A percentile compares a stretch with the other conserved stretches of the same genome.
Conservation (phyloP, 495 filamentous ascomycete genomes). For the Penicillium paradoxum region DNA sequence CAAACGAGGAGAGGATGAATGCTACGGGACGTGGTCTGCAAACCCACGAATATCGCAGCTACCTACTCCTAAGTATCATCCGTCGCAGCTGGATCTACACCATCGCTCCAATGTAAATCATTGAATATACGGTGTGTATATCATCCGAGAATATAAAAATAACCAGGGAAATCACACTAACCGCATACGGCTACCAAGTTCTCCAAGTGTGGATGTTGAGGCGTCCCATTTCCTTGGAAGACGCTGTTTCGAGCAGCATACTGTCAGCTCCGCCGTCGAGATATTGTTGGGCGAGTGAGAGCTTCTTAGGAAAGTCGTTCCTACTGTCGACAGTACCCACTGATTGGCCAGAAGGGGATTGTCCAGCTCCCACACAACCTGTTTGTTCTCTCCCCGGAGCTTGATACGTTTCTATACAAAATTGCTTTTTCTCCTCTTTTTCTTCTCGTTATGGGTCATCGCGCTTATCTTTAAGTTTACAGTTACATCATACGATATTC, state of each 20-base stretch:
- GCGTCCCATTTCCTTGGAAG: background rate
- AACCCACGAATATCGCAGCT: background rate
- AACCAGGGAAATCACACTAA: too few species aligned
- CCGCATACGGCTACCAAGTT: background rate
- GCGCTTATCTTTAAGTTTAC: too few species aligned
- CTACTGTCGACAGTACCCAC: background rate
- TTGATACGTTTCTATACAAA: too few species aligned
- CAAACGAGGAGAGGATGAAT: background rate
- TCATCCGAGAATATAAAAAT: background rate
- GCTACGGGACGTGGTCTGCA: background rate
- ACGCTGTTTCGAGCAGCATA: background rate
- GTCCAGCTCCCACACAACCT: too few species aligned
- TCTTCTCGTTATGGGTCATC: too few species aligned
- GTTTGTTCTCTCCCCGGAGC: too few species aligned
- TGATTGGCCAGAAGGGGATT: background rate
- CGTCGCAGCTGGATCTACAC: background rate
- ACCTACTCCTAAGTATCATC: background rate
- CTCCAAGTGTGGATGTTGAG: slow-evolving; percentile 1
- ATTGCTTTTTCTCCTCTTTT: too few species aligned
- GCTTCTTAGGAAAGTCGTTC: background rate
- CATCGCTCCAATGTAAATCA: background rate
- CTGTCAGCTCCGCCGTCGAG: background rate
- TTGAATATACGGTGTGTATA: slow-evolving; percentile 3
- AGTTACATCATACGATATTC: too few species aligned
- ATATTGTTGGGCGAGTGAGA: background rate